Evolutionary conservation across 805 yeast species (phyloP), one percentile per base, ranked within the genome.

Genomic region (Wickerhamiella brachini): DNA sequence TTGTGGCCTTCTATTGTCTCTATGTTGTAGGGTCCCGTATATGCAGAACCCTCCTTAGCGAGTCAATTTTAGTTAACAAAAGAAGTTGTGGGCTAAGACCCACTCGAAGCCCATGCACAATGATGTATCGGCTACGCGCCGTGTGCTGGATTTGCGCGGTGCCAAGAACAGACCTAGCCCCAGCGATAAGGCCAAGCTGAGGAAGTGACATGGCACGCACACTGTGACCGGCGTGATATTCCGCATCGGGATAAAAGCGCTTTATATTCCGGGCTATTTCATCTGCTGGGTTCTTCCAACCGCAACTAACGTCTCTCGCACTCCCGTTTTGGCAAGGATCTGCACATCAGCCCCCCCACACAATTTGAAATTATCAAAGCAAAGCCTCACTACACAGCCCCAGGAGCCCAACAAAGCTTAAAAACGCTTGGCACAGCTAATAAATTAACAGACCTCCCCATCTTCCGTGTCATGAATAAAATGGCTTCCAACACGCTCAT

Each of bases 401-500:
- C 34, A 29, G 12, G 15, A 29, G 12, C 12, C 34, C 12, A 29
- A 29, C 34, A 29, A 29, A 29, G 34, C 34, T 29, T 29, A 29
- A 29, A 29, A 29, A 29, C 34, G 34, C 34, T 29, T 29, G 34
- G 34, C 34, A 9, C 34, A 3, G 34, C 12, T 12, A 29, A 29
- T 29, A 29, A 29, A 29, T 29, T 29, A 15, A 29, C 15, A 5
- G 34, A 29, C 12, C 34, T 12, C 12, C 12, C 34, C 34, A 29
- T 3, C 15, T 9, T 29, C 12, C 12, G 34, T 9, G 15, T 29
- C 34, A 29, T 9, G 34, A 29, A 29, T 9, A 29, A 29, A 9
- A 37, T 37, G 41, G 41, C 41, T 15, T 37, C 41, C 3, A 48
- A 26, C n/a, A 57, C 61, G 1, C 48, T 57, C 6, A 54, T 54